Conservation (phyloP, 108 stramenopile species). For the Nitzschia inconspicua region DNA sequence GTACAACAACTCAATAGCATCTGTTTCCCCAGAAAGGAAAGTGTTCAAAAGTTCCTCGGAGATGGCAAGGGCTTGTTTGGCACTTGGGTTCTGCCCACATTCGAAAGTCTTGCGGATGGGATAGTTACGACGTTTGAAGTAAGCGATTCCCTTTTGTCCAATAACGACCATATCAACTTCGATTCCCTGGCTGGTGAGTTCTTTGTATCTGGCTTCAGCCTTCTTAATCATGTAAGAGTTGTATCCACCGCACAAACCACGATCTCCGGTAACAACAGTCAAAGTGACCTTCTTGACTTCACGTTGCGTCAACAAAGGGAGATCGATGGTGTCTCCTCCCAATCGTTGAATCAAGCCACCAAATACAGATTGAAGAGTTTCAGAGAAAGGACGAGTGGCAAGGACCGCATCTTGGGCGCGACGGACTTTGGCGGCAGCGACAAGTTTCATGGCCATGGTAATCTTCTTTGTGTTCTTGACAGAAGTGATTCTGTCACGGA, state of each 20-base stretch:
- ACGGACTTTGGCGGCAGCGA: conserved; percentile 96
- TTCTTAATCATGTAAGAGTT: conserved; percentile 97
- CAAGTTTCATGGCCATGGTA: conserved; percentile 98
- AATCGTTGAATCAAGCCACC: conserved; percentile 84
- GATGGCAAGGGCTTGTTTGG: conserved; percentile 89
- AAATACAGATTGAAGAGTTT: conserved; percentile 94
- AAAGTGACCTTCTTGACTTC: conserved; percentile 96
- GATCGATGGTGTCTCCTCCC: conserved; percentile 82
- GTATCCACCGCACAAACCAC: conserved; percentile 96
- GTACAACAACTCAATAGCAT: conserved; percentile 95
- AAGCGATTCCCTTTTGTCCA: conserved; percentile 88
- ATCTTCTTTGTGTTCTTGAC: conserved; percentile 92
- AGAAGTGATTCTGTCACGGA: conserved; percentile 87
- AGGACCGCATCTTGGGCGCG: conserved; percentile 96
- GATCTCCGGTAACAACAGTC: conserved; percentile 87
- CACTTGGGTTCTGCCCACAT: conserved; percentile 87
- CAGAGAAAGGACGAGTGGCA: conserved; percentile 93
- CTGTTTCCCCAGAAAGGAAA: conserved; percentile 91
- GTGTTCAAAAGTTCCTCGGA: conserved; percentile 88
- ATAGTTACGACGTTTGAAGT: conserved; percentile 81
- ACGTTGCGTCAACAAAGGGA: conserved; percentile 91
- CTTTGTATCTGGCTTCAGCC: conserved; percentile 84
- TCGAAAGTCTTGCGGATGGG: conserved; percentile 80
- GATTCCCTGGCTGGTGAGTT: conserved; percentile 78
- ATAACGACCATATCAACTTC: conserved; percentile 86